phyloP scores from a whole-genome alignment of 179 eudicot species.

The Gypsophila paniculata region DNA sequence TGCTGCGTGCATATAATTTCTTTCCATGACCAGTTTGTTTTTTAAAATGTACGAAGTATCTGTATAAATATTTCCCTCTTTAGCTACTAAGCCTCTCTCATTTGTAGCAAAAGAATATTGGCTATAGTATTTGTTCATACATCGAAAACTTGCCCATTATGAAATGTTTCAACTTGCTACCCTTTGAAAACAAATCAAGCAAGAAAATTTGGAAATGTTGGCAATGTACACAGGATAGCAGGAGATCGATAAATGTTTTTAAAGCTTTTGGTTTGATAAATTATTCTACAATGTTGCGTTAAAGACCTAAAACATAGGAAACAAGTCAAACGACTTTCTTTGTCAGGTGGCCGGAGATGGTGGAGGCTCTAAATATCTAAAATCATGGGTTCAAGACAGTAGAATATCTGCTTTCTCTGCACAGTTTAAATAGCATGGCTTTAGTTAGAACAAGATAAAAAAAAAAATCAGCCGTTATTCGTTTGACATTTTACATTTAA shows the following conservation, averaged over 20 bases:
- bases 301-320: too few relatives aligned
- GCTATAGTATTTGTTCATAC: not conserved
- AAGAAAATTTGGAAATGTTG: too few relatives aligned
- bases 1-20: not conserved
- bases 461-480: not conserved
- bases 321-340: too few relatives aligned
- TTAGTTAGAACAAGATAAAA: not conserved
- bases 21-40: not conserved
- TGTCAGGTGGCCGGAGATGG: too few relatives aligned
- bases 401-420: not conserved
- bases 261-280: too few relatives aligned
- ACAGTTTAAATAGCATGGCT: not conserved
- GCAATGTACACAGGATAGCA: too few relatives aligned
- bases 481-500: too few relatives aligned
- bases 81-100: not conserved
- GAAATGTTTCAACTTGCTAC: not conserved
- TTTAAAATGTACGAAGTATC: not conserved
- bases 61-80: not conserved
- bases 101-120: not conserved
- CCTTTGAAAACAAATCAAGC: not conserved
- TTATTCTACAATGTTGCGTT: too few relatives aligned
- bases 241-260: too few relatives aligned
- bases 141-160: not conserved
- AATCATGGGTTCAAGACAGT: not conserved
- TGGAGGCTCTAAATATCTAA: not conserved